These are phyloP conservation scores for Fraxinus platypoda DNA, from an alignment of 305 asterid genomes.

Conservation along the genomic window DNA sequence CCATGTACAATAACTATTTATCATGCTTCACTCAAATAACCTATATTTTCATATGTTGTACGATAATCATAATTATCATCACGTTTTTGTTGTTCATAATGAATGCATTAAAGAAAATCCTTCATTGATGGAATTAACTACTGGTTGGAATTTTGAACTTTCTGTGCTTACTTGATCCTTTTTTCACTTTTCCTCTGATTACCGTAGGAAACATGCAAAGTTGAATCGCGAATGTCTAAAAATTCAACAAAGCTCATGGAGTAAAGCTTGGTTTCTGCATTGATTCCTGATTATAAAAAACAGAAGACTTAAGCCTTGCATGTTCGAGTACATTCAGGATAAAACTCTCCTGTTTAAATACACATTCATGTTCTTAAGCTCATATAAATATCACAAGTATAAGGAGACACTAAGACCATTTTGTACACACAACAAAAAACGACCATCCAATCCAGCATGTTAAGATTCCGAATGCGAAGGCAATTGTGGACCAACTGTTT, in stretches of 20 bases:
- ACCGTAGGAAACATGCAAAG: background rate
- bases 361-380: background rate
- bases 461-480: conserved; percentile 16
- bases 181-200: background rate
- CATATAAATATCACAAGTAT: background rate
- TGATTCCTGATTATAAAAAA: background rate
- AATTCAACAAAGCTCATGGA: background rate
- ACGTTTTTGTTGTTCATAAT: background rate
- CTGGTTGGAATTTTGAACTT: background rate
- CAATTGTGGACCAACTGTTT: conserved; percentile 26
- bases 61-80: background rate
- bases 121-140: background rate
- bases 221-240: background rate
- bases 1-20: background rate
- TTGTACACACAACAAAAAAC: background rate
- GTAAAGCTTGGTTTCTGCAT: background rate
- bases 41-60: background rate
- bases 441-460: background rate
- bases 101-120: background rate
- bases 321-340: background rate
- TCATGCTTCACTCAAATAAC: background rate
- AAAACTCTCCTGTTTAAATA: background rate
- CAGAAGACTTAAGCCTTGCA: background rate
- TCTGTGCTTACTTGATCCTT: background rate
- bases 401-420: background rate